A percentile compares a stretch with the other conserved stretches of the same genome.
These are phyloP conservation scores for Cylindrodendrum hubeiense DNA, from an alignment of 2,329 filamentous ascomycete genomes.

Conservation along the genomic window DNA sequence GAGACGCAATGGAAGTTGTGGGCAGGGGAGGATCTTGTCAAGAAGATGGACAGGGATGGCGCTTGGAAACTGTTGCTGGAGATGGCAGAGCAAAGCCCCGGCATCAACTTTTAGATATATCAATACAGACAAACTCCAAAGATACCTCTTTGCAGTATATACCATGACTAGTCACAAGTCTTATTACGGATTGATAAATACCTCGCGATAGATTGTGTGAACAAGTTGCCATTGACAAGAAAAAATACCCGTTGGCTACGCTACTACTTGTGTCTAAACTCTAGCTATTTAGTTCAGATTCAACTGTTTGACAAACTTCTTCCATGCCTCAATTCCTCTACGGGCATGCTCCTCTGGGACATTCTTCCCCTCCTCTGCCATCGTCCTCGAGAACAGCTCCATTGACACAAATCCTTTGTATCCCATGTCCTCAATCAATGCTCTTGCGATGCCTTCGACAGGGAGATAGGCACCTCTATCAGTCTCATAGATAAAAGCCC, in stretches of 20 bases:
- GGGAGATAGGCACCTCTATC: conserved; percentile 63
- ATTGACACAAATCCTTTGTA: conserved; percentile 77
- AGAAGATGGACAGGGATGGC: conserved; percentile 26
- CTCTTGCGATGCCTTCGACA: conserved; percentile 67
- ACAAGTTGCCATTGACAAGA: too few species aligned
- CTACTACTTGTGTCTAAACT: neutral
- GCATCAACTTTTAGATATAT: conserved; percentile 23
- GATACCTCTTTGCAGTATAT: too few species aligned
- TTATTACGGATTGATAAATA: too few species aligned
- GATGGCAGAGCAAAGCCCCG: conserved; percentile 21
- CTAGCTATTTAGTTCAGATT: neutral
- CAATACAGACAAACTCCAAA: too few species aligned
- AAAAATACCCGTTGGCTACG: too few species aligned
- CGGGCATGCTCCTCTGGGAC: conserved; percentile 17
- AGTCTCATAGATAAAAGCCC: conserved; percentile 64
- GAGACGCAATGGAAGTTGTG: conserved; percentile 51
- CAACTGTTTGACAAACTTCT: conserved; percentile 18
- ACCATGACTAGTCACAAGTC: too few species aligned
- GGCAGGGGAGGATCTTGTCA: conserved; percentile 44
- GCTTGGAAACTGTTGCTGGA: conserved; percentile 23
- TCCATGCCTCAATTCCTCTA: conserved; percentile 20
- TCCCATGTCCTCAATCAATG: conserved; percentile 71
- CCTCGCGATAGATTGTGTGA: too few species aligned
- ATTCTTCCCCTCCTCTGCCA: conserved; percentile 27
- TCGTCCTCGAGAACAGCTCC: conserved; percentile 68